Conservation (phyloP, 495 filamentous ascomycete genomes). For the Neurospora hispaniola region DNA sequence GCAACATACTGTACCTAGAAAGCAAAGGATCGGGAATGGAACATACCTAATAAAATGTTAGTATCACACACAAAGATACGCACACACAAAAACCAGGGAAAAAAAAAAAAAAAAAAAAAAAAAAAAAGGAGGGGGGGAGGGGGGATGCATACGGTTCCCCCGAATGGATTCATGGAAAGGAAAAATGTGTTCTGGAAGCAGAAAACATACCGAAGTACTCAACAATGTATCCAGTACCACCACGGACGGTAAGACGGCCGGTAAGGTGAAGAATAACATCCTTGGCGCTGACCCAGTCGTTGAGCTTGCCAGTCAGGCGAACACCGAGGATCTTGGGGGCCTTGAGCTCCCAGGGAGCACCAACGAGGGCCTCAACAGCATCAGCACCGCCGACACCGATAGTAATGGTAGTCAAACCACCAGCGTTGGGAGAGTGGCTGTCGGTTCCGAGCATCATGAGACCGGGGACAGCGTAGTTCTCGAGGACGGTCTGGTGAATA, state of each 20-base stretch:
- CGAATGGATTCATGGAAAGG: too few species aligned
- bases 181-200: too few species aligned
- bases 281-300: conserved; percentile 87
- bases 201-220: conserved; percentile 90
- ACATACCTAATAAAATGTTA: too few species aligned
- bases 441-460: conserved; percentile 99
- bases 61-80: too few species aligned
- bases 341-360: conserved; percentile 95
- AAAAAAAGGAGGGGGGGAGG: too few species aligned
- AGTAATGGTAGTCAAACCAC: conserved; percentile 85
- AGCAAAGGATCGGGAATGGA: too few species aligned
- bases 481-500: conserved; percentile 95
- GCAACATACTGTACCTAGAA: too few species aligned
- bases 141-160: too few species aligned
- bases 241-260: conserved; percentile 82
- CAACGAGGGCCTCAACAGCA: conserved; percentile 92
- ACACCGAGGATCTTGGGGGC: conserved; percentile 86
- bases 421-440: conserved; percentile 94
- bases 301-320: conserved; percentile 69
- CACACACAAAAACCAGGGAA: too few species aligned
- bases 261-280: conserved; percentile 88
- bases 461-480: conserved; percentile 96
- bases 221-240: conserved; percentile 88
- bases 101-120: too few species aligned
- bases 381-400: conserved; percentile 97